Evolutionary conservation across 176 grass and related monocot genomes (phyloP), one percentile per base, ranked within the genome.

Genomic region (Canna indica): DNA sequence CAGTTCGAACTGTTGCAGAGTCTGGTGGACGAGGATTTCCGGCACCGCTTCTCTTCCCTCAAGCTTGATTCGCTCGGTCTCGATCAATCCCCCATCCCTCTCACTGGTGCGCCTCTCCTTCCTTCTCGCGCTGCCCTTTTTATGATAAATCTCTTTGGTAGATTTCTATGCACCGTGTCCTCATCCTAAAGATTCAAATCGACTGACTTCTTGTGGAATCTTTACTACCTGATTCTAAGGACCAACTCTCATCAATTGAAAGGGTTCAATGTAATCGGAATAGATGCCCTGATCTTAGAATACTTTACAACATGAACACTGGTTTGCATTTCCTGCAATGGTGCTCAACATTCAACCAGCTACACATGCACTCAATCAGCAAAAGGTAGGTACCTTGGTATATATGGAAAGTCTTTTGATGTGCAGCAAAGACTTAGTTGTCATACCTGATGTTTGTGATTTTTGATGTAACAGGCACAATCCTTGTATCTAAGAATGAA

Each of bases 21-120:
- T 73, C 29, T 64, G 42, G 69, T 48, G 65, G 73, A 77, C 27
- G 62, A 24, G 50, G 73, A 31, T 0, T 97, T 97, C 68, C 75
- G 93, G 79, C 68, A 79, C 39, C 79, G 81, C 20, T 75, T 97
- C 63, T 83, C 81, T 54, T 48, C 75, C 64, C 81, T 85, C 69
- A 97, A 97, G 79, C 86, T 97, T 47, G 88, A 97, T 69, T 79
- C 87, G 70, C 84, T 97, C 72, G 71, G 88, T 77, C 79, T 83
- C 68, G 88, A 92, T 32, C 81, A 97, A 79, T 85, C 86, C 20
- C 88, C 88, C 3, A 44, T 92, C 48, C 68, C 84, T 45, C 79
- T 97, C 59, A 83, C 75, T 7, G 93, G 91, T 88, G 15, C 11
- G 66, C 28, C 17, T 32, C 45, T 47, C 73, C 26, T 31, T 22